These are phyloP conservation scores for Exophiala bonariae DNA, from an alignment of 2,329 filamentous ascomycete species.

Conservation along the genomic window DNA sequence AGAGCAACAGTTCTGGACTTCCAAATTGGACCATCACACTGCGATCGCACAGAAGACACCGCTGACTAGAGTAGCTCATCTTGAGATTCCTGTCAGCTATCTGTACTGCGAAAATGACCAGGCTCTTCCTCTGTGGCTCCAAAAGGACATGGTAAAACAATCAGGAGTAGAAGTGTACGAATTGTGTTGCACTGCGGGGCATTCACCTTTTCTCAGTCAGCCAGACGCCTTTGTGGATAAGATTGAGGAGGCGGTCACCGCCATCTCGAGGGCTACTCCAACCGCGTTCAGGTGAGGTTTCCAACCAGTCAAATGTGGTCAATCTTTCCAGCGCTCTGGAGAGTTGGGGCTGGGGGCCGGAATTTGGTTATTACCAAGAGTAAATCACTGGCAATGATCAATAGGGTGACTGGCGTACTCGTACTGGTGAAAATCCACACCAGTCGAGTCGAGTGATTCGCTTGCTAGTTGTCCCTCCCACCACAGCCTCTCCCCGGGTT, in stretches of 20 bases:
- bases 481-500: conserved; percentile 8
- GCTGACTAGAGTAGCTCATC: conserved; percentile 10
- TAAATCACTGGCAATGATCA: no score
- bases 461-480: not conserved
- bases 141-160: conserved; percentile 37
- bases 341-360: no score
- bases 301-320: no score
- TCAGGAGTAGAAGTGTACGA: conserved; percentile 9
- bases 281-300: not conserved
- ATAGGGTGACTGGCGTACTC: no score
- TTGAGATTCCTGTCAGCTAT: conserved; percentile 32
- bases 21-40: conserved; percentile 11
- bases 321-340: no score
- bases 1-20: conserved; percentile 15
- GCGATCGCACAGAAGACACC: conserved; percentile 7
- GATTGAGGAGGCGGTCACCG: conserved; percentile 7
- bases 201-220: conserved; percentile 23
- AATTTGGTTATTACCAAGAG: no score
- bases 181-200: conserved; percentile 17
- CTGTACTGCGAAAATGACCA: conserved; percentile 40
- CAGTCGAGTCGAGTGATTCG: no score
- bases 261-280: not conserved
- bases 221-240: conserved; percentile 15
- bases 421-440: no score
- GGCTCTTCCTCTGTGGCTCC: conserved; percentile 36